Evolutionary conservation across 139 green algal genomes (phyloP), one percentile per base, ranked within the genome.

Genomic region (Chlorella sorokiniana): DNA sequence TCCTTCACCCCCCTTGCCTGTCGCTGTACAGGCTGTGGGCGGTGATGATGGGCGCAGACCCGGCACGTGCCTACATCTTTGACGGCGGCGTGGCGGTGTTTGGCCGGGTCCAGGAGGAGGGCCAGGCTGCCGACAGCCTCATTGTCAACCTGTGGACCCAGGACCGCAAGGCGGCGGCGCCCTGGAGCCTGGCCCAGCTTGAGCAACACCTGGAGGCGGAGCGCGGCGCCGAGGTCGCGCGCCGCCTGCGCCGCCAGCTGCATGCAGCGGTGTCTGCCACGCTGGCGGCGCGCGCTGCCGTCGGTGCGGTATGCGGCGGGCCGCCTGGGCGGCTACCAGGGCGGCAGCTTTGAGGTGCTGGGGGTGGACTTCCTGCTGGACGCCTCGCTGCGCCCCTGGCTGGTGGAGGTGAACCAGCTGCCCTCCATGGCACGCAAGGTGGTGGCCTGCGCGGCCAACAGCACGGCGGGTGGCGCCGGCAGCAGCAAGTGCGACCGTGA

Each of bases 361-460:
- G 93, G 93, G 0, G 25, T 94, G 0, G 93, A 96, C 79, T 93
- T 95, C 72, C 61, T 96, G 69, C 45, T 96, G 40, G 91, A 96
- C 82, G 44, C 81, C 29, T 62, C 45, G 1, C 70, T 92, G 20
- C 44, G 84, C 44, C 90, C 93, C 16, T 93, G 86, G 80, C 83
- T 96, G 59, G 54, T 96, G 68, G 93, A 96, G 72, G 69, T 95
- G 22, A 96, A 96, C 78, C 84, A 83, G 1, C 44, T 92, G 27
- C 93, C 93, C 45, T 94, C 86, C 52, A 72, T 96, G 80, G 89
- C 90, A 0, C 71, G 88, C 41, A 88, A 90, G 79, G 84, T 88
- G 33, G 63, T 86, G 9, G 56, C 59, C 64, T 52, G 64, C 68
- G 69, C 69, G 42, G 81, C 2, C 33, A 75, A 23, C 27, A 69